These are phyloP conservation scores for Gamsiella multidivaricata DNA, from an alignment of 192 early-diverging fungal species.

Conservation along the genomic window DNA sequence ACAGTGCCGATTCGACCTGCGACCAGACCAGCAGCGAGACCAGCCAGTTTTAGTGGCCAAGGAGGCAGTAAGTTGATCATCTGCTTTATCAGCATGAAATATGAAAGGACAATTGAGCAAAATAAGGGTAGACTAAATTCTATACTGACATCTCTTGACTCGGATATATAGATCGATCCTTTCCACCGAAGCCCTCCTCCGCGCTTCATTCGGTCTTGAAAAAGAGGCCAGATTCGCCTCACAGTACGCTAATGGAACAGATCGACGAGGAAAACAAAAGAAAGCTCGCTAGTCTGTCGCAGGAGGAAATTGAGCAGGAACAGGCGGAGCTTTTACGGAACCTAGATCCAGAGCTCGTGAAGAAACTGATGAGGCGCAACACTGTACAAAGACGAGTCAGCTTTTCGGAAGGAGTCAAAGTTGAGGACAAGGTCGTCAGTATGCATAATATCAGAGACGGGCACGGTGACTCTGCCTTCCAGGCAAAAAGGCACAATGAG, in stretches of 20 bases:
- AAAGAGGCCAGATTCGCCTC: constrained; percentile 33
- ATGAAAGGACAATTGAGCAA: no score
- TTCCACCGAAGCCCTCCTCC: constrained; percentile 5
- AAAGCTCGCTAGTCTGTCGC: constrained; percentile 73
- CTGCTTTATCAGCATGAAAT: no score
- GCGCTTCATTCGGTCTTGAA: constrained; percentile 43
- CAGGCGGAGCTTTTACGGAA: constrained; percentile 71
- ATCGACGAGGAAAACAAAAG: constrained; percentile 65
- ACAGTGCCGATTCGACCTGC: constrained; percentile 3
- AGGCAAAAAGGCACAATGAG: constrained; percentile 37
- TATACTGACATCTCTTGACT: background rate
- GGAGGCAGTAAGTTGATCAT: background rate
- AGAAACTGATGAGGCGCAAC: constrained; percentile 64
- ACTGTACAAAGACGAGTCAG: constrained; percentile 43
- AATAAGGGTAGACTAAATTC: no score
- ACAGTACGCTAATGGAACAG: constrained; percentile 51
- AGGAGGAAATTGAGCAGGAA: constrained; percentile 75
- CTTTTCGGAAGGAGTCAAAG: constrained; percentile 41
- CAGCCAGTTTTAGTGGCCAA: background rate
- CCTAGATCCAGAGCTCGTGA: constrained; percentile 72
- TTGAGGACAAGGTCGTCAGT: constrained; percentile 32
- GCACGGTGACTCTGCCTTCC: constrained; percentile 19
- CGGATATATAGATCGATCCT: background rate
- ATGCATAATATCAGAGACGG: constrained; percentile 30
- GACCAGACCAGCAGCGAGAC: background rate